Evolutionary conservation across 306 rosid species (phyloP).

Genomic region (Gynostemma pentaphyllum): DNA sequence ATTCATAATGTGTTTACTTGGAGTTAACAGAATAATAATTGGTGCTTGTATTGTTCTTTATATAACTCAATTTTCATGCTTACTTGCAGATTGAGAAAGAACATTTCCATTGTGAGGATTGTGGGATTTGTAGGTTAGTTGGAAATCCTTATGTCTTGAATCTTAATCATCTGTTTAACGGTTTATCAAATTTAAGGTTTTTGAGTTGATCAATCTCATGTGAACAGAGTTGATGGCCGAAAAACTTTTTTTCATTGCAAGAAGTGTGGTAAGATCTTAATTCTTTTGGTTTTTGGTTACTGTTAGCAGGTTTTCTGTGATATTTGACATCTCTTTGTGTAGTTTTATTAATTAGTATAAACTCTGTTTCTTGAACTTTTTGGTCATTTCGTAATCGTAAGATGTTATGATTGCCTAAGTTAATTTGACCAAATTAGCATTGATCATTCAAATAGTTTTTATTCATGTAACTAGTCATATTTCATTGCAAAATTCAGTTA

Average conservation of each 20-base stretch:
- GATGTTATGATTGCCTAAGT: neutral
- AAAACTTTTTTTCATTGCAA: conserved; percentile 79
- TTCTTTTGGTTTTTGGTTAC: conserved; percentile 4
- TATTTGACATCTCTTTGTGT: too few species aligned
- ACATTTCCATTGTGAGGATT: conserved; percentile 85
- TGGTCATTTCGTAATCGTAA: neutral
- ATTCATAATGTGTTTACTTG: neutral
- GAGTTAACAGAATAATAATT: neutral
- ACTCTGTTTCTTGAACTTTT: neutral
- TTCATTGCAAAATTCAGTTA: neutral
- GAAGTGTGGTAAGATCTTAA: conserved; percentile 65
- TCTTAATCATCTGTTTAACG: neutral
- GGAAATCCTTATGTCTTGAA: neutral
- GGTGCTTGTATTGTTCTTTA: neutral
- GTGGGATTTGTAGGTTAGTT: conserved; percentile 93
- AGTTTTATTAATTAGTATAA: too few species aligned
- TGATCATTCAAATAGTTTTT: neutral
- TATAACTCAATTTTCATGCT: conserved; percentile 6
- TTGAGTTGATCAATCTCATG: conserved; percentile 13
- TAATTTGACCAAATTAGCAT: neutral
- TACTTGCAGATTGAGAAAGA: conserved; percentile 48
- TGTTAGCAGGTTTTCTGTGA: too few species aligned
- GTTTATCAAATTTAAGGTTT: conserved; percentile 15
- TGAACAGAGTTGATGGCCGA: conserved; percentile 74
- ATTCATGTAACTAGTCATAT: neutral